Evolutionary conservation across 768 basidiomycete genomes (phyloP), one percentile per base, ranked within the genome.

Genomic region (Leccinum longicurvipes): DNA sequence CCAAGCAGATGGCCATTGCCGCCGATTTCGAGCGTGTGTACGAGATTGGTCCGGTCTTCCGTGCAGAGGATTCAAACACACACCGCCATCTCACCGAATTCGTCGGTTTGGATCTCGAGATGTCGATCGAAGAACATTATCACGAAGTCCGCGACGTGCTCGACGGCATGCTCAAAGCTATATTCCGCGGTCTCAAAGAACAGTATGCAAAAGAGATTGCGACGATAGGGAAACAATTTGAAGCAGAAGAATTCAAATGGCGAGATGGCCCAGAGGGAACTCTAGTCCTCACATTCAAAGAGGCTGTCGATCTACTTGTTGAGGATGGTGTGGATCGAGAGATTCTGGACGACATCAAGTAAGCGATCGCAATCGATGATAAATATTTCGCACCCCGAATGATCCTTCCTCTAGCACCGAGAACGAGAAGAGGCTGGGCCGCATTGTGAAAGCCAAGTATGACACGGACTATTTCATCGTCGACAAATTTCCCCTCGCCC

Each of bases 1-100:
- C 94, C 50, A 99, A 99, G 73, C 97, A 99, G 74, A 99, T 99
- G 97, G 91, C 90, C 57, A 98, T 99, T 64, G 93, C 97, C 31
- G 94, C 93, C 52, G 97, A 98, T 75, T 94, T 98, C 68, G 97
- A 98, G 72, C 84, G 93, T 29, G 97, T 99, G 8, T 99, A 95
- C 74, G 97, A 99, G 74, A 93, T 99, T 58, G 97, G 87, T 0
- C 85, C 88, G 54, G 96, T 98, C 53, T 98, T 98, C 79, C 92
- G 97, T 59, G 97, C 97, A 15, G 97, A 98, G 73, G 85, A 98
- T 72, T 89, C 96, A 47, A 93, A 95, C 73, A 98, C 97, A 3
- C 93, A 98, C 70, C 89, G 97, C 50, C 97, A 99, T 77, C 80
- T 99, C 76, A 98, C 97, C 19, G 97, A 99, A 73, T 99, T 98